A percentile compares a stretch with the other conserved stretches of the same genome.
Conservation (phyloP, 192 early-diverging fungal genomes). For the Backusella luteola region DNA sequence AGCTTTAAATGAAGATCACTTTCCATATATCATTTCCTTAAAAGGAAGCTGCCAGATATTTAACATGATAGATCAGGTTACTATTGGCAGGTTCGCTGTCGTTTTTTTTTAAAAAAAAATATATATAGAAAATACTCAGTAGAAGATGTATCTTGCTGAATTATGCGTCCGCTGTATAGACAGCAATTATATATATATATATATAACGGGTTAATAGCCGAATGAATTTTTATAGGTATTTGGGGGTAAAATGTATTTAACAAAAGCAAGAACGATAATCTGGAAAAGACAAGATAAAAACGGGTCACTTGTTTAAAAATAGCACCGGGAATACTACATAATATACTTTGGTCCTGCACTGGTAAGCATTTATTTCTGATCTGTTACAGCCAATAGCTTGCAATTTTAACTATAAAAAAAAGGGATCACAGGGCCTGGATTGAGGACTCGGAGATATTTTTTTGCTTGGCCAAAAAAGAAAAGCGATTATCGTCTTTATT, state of each 20-base stretch:
- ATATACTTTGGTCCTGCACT: background rate
- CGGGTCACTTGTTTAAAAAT: background rate
- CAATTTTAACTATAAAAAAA: background rate
- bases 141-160: background rate
- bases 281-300: background rate
- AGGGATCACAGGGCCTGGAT: background rate
- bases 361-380: background rate
- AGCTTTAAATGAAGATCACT: background rate
- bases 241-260: no score
- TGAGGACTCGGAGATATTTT: background rate
- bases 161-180: no score
- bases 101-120: background rate
- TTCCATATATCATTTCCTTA: background rate
- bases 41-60: background rate
- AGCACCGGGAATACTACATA: background rate
- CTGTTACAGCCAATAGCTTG: background rate
- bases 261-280: no score
- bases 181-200: no score
- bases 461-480: background rate
- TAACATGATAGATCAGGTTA: background rate
- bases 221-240: no score
- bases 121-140: background rate
- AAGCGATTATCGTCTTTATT: background rate
- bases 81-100: background rate
- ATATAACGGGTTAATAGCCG: no score